phyloP scores from a whole-genome alignment of 345 rosid genomes.

The Moringa oleifera region DNA sequence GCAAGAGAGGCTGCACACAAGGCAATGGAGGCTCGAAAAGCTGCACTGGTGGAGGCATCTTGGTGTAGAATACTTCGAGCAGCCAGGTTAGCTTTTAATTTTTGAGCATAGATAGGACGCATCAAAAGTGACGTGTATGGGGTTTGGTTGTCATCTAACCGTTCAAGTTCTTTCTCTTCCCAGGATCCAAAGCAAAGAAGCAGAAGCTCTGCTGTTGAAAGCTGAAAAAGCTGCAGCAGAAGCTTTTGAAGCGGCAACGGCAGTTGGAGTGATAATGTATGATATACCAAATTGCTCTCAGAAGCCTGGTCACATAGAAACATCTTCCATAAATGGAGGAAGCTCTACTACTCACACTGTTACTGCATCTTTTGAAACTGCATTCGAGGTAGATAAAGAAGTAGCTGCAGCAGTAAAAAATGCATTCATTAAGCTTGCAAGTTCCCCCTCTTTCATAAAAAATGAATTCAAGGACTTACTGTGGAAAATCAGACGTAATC shows the following conservation, averaged over 20 bases:
- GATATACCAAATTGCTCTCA: conserved; percentile 64
- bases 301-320: conserved; percentile 46
- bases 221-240: conserved; percentile 76
- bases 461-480: conserved; percentile 68
- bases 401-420: conserved; percentile 84
- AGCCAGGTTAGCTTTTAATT: conserved; percentile 52
- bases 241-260: conserved; percentile 84
- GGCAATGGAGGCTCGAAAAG: conserved; percentile 89
- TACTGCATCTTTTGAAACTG: conserved; percentile 82
- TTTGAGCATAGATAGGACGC: background rate
- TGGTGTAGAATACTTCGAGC: conserved; percentile 89
- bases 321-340: conserved; percentile 40
- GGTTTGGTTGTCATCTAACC: conserved; percentile 2
- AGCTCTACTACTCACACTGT: conserved; percentile 66
- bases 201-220: conserved; percentile 49
- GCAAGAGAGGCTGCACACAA: conserved; percentile 78
- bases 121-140: background rate
- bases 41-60: conserved; percentile 90
- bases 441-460: conserved; percentile 46
- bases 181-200: conserved; percentile 78
- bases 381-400: conserved; percentile 91
- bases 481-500: conserved; percentile 71
- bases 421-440: conserved; percentile 66
- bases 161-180: background rate
- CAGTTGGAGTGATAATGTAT: conserved; percentile 81